phyloP scores from a whole-genome alignment of 208 protist species.

The Trypanosoma cruzi region DNA sequence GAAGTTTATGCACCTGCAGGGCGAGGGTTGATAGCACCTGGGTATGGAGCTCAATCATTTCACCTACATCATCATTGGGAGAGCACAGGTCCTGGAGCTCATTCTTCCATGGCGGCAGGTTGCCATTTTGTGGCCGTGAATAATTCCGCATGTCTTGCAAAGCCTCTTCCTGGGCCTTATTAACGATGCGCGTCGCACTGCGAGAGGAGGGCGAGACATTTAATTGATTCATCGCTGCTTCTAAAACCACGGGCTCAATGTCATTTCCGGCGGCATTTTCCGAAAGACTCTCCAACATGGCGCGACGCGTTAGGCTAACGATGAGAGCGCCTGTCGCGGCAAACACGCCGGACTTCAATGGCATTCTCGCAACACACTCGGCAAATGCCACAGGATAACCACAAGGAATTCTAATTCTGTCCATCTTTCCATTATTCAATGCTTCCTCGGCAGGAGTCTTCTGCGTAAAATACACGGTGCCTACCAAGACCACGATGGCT shows the following conservation, averaged over 20 bases:
- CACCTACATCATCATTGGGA: conserved; percentile 7
- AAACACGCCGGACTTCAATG: conserved; percentile 29
- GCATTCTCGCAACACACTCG: conserved; percentile 46
- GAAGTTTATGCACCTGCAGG: conserved; percentile 52
- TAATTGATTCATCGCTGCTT: conserved; percentile 4
- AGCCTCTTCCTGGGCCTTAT: conserved; percentile 44
- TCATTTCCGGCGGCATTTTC: conserved; percentile 2
- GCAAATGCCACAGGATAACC: conserved; percentile 52
- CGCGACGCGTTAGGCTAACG: conserved; percentile 35
- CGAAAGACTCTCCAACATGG: conserved; percentile 40
- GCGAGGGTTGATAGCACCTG: conserved; percentile 58
- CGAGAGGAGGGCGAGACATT: background rate
- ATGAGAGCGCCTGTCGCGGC: conserved; percentile 43
- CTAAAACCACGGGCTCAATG: background rate
- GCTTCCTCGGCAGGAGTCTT: background rate
- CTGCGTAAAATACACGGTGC: conserved; percentile 19
- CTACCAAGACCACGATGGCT: conserved; percentile 35
- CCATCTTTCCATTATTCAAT: background rate
- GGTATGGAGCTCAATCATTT: conserved; percentile 36
- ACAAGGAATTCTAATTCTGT: conserved; percentile 9
- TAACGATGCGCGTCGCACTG: conserved; percentile 1
- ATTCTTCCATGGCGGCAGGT: background rate
- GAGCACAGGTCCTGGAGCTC: background rate
- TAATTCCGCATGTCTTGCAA: conserved; percentile 32
- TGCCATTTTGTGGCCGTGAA: background rate